Conservation (phyloP, 176 grass and related monocot species). For the Aegilops sharonensis region DNA sequence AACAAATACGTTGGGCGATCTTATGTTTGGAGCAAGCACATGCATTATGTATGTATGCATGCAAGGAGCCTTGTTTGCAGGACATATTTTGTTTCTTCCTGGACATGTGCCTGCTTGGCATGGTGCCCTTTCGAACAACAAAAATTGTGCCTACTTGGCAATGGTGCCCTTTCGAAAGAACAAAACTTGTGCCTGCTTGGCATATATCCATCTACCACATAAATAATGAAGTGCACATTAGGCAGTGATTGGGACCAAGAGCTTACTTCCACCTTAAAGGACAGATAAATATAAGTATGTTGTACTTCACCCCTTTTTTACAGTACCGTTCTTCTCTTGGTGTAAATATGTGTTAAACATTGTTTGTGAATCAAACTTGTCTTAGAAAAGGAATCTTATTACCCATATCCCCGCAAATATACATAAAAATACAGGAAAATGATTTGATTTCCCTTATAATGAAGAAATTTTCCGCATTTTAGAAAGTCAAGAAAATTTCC, state of each 20-base stretch:
- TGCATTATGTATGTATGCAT: background rate
- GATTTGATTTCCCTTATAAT: too few species aligned
- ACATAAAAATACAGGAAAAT: too few species aligned
- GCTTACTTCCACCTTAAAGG: background rate
- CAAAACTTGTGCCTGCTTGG: background rate
- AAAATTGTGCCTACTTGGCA: background rate
- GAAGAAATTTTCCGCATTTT: too few species aligned
- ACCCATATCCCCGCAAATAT: background rate
- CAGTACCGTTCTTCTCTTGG: background rate
- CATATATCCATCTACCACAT: background rate
- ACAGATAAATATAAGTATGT: background rate
- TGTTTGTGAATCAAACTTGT: background rate
- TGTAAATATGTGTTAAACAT: background rate
- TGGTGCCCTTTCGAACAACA: background rate
- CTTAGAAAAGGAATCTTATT: background rate
- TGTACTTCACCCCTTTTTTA: background rate
- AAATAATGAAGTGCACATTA: background rate
- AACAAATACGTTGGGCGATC: slow-evolving; percentile 31
- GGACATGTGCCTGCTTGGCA: slow-evolving; percentile 28
- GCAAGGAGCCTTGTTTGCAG: background rate
- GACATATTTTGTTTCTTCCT: background rate
- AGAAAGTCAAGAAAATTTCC: too few species aligned
- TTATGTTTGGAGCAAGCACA: slow-evolving; percentile 36
- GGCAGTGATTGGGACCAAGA: background rate
- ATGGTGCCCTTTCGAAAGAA: background rate